Evolutionary conservation across 129 eudicot species (phyloP).

Genomic region (Lonicera japonica): DNA sequence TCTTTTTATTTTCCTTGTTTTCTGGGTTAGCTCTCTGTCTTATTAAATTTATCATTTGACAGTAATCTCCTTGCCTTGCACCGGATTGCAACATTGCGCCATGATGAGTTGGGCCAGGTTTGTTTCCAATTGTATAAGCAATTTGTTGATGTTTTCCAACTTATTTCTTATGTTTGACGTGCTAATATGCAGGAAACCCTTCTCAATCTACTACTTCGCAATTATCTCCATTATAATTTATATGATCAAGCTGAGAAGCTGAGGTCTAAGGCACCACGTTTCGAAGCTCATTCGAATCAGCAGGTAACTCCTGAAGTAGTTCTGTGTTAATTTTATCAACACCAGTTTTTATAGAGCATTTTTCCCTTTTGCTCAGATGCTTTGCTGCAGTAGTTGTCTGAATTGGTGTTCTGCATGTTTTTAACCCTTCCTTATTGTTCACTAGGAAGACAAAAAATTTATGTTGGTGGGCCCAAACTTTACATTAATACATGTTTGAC

Average conservation of each 20-base stretch:
- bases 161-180: conserved; percentile 2
- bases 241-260: conserved; percentile 96
- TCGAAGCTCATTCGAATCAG: conserved; percentile 97
- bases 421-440: background rate
- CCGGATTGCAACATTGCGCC: conserved; percentile 86
- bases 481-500: no score
- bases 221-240: conserved; percentile 84
- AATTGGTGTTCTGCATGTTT: background rate
- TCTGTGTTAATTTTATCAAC: background rate
- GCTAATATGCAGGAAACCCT: conserved; percentile 75
- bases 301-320: conserved; percentile 41
- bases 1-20: background rate
- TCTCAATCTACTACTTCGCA: conserved; percentile 83
- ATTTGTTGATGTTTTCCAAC: conserved; percentile 10
- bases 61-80: conserved; percentile 88
- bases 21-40: background rate
- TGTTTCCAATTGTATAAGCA: conserved; percentile 11
- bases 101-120: conserved; percentile 98
- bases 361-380: background rate
- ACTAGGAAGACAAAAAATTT: background rate
- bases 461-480: background rate
- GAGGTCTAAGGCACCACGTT: conserved; percentile 96
- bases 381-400: background rate
- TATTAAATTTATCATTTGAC: conserved; percentile 14
- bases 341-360: background rate